Evolutionary conservation across 306 rosid genomes (phyloP), one percentile per base, ranked within the genome.

Genomic region (Rosa multiflora): DNA sequence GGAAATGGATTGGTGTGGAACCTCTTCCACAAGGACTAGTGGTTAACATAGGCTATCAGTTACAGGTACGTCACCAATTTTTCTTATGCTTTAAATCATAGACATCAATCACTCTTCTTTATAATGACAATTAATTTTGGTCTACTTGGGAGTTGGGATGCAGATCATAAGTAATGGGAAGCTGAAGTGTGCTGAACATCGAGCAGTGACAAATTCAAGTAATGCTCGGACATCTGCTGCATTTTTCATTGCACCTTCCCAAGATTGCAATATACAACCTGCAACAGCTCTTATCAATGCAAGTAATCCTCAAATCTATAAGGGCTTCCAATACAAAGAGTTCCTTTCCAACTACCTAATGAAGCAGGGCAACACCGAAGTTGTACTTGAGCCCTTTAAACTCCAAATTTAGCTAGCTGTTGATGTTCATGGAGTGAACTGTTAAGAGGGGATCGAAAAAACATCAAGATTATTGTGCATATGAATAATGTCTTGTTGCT

Each of bases 21-120:
- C 91, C 92, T 55, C 73, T 88, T 83, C 81, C 85, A 18, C 29
- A 79, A 9, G 88, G 86, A 43, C 82, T 91, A 53, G 91, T 91
- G 21, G 84, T 88, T 42, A 88, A 88, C 77, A 67, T 81, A 67
- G 94, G 92, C 35, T 66, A 73, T 18, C 80, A 84, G 77, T 67
- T 88, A 51, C 88, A 85, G 86, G 73, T 29, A 29, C 29, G 29
- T 29, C 29, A 29, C 29, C 29, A 29, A 17, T 18, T 71, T n/a
- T 11, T 35, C 17, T 6, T 35, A 0, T 49, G 58, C 63, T 8
- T 4, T 7, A 20, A 4, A 20, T 56, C 63, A n/a, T 20, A n/a
- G 8, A 56, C 18, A 56, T 56, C 26, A 10, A 17, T 20, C 29
- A 56, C 63, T 56, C 32, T 72, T 29, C n/a, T n/a, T n/a, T 49